Evolutionary conservation across 1,284 basidiomycete species (phyloP).

Genomic region (Mycosarcoma maydis): DNA sequence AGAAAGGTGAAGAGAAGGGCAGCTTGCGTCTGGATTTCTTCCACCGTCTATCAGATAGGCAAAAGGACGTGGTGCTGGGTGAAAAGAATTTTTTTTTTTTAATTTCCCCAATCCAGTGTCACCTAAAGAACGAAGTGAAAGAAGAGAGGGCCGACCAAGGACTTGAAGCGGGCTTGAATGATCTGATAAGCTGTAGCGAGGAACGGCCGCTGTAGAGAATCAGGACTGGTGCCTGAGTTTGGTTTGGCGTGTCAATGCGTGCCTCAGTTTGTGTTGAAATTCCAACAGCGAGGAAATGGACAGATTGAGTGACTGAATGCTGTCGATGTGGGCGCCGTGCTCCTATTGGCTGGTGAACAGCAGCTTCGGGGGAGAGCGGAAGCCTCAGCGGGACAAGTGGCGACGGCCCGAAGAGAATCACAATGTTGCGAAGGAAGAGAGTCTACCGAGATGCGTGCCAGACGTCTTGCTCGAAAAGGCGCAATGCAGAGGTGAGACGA

Average conservation of each 20-base stretch:
- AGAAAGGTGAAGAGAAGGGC: no score
- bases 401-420: background rate
- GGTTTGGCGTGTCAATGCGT: background rate
- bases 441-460: no score
- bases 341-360: background rate
- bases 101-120: no score
- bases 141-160: background rate
- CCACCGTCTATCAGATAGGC: constrained; percentile 9
- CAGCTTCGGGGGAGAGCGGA: constrained; percentile 8
- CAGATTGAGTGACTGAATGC: background rate
- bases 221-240: background rate
- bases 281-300: background rate
- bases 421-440: background rate
- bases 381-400: background rate
- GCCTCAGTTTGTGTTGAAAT: no score
- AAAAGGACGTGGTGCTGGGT: no score
- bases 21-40: no score
- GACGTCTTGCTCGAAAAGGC: no score
- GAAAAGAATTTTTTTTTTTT: background rate
- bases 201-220: background rate
- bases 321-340: background rate
- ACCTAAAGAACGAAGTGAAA: no score
- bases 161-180: background rate
- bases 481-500: no score
- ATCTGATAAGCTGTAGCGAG: constrained; percentile 13